Evolutionary conservation across 192 early-diverging fungal genomes (phyloP), one percentile per base, ranked within the genome.

Genomic region (Cetraspora pellucida): DNA sequence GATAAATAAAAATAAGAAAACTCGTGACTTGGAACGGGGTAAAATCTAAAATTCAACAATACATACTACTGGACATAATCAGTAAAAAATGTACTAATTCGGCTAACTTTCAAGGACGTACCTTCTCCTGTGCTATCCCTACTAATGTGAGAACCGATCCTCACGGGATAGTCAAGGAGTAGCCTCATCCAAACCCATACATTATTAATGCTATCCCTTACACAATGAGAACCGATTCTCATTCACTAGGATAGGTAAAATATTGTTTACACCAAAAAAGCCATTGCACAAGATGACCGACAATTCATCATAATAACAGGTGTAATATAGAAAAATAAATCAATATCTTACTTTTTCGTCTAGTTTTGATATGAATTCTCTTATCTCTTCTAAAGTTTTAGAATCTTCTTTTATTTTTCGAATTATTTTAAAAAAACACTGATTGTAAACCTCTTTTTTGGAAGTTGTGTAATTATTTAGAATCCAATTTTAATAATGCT

Each of bases 301-400:
- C 1, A 59, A 59, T 59, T 59, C 58, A 59, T 25, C 58, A 59
- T 59, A 59, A 59, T 28, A 25, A 25, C 58, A 59, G 0, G n/a
- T 59, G 58, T 59, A 59, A 11, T 59, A 27, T 59, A 59, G n/a
- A 59, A 59, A 1, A 59, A 27, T 59, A 25, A 59, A 59, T 25
- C 58, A 59, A 59, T 59, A 59, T 59, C 58, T 59, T 59, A 59
- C 25, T 1, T 59, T 59, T 25, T 23, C 9, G 58, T 59, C 57
- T 28, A 59, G 25, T 27, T 59, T 59, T 59, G 57, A 59, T 59
- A 27, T 10, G 23, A 59, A 23, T 59, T 59, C 57, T 59, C 57
- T 59, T 19, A 59, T 59, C 57, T 59, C 57, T 59, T 25, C 57
- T 59, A 59, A 59, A 59, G 57, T 59, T 59, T 59, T 59, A 59